These are phyloP conservation scores for Termitomyces sp. DNA, from an alignment of 768 basidiomycete genomes.

Conservation along the genomic window DNA sequence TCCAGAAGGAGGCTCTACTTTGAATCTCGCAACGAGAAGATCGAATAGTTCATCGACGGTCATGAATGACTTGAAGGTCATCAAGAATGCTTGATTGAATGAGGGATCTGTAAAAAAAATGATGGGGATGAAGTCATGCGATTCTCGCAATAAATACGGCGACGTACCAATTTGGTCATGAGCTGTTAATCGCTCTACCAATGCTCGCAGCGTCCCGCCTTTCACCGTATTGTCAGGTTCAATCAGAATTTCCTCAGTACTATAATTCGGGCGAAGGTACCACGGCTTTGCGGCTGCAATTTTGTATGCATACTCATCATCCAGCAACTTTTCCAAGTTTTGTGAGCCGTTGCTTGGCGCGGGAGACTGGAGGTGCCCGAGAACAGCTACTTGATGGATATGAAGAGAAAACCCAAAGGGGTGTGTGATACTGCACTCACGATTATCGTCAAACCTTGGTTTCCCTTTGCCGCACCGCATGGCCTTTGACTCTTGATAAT, in stretches of 20 bases:
- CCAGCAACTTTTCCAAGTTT: conserved; percentile 69
- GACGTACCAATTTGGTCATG: conserved; percentile 82
- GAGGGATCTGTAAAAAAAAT: conserved; percentile 42
- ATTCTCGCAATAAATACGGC: background rate
- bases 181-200: conserved; percentile 87
- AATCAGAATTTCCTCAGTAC: conserved; percentile 75
- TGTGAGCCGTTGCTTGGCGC: conserved; percentile 32
- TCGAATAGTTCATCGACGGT: conserved; percentile 80
- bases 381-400: background rate
- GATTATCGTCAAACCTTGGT: conserved; percentile 34
- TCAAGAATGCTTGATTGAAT: conserved; percentile 86
- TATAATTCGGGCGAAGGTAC: conserved; percentile 84
- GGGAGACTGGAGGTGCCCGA: conserved; percentile 24
- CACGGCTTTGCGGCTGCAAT: conserved; percentile 57
- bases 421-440: conserved; percentile 26
- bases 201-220: conserved; percentile 81
- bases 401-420: background rate
- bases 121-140: background rate
- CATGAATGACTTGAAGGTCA: conserved; percentile 96
- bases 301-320: conserved; percentile 45
- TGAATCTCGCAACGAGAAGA: conserved; percentile 76
- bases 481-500: conserved; percentile 2
- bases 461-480: conserved; percentile 17
- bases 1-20: conserved; percentile 68
- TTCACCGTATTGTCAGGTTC: conserved; percentile 81